Percentiles rank a stretch among this genome's conserved stretches.
phyloP scores from a whole-genome alignment of 208 protist species.

The Wallacemonas sp. region DNA sequence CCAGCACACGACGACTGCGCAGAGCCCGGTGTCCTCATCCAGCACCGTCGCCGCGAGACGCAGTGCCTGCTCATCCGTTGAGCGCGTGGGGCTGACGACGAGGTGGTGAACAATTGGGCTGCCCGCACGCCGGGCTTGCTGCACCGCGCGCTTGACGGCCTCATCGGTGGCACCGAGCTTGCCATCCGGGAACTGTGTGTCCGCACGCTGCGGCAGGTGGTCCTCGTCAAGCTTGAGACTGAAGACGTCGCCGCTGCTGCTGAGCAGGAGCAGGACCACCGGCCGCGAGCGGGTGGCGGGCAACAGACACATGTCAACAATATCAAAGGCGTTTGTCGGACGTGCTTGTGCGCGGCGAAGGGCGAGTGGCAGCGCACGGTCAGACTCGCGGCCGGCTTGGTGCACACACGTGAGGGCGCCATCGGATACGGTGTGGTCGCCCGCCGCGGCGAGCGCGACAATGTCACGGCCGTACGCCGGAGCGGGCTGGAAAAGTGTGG shows the following conservation, averaged over 20 bases:
- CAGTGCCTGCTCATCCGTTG: conserved; percentile 36
- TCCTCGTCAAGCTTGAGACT: conserved; percentile 40
- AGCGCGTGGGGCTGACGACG: conserved; percentile 5
- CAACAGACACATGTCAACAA: conserved; percentile 55
- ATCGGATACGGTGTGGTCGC: neutral
- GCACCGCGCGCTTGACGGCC: neutral
- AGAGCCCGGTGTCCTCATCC: conserved; percentile 72
- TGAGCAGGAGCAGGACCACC: conserved; percentile 53
- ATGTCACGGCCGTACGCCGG: conserved; percentile 4
- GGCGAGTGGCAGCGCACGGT: neutral
- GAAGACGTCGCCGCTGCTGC: conserved; percentile 71
- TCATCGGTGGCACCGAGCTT: neutral
- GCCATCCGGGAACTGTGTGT: conserved; percentile 23
- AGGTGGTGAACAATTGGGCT: conserved; percentile 18
- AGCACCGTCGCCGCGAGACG: conserved; percentile 41
- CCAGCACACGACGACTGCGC: conserved; percentile 54
- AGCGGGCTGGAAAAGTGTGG: neutral
- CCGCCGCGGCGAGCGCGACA: neutral
- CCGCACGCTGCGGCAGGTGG: conserved; percentile 23
- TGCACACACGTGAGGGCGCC: neutral
- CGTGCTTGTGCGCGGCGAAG: neutral
- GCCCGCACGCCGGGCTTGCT: conserved; percentile 3
- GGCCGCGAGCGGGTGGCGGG: conserved; percentile 53
- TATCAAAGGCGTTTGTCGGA: conserved; percentile 12
- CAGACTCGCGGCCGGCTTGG: neutral